Evolutionary conservation across 2,329 filamentous ascomycete species (phyloP).

Genomic region (Pseudopyricularia javanii): DNA sequence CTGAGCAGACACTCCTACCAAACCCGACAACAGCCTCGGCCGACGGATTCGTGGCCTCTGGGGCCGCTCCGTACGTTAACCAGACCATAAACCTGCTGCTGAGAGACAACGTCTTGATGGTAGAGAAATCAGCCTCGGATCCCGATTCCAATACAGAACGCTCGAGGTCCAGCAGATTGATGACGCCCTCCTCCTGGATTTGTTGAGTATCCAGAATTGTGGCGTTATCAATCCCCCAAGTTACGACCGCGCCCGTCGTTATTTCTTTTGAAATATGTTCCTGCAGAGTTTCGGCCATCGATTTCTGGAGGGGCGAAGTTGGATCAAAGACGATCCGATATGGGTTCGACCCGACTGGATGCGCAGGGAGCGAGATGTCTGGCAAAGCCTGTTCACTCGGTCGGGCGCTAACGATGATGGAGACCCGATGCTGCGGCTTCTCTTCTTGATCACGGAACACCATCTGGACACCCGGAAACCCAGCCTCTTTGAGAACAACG

Average conservation of each 20-base stretch:
- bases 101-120: background rate
- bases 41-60: background rate
- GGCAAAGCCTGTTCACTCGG: background rate
- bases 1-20: background rate
- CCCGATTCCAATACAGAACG: background rate
- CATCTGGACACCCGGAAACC: background rate
- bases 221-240: background rate
- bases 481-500: conserved; percentile 2
- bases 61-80: background rate
- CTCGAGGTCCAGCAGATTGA: background rate
- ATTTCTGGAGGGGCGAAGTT: background rate
- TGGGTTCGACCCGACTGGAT: background rate
- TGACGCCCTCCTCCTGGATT: background rate
- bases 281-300: background rate
- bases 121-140: background rate
- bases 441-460: background rate
- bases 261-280: background rate
- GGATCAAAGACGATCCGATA: background rate
- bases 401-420: background rate
- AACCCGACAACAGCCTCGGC: background rate
- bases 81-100: background rate
- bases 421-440: background rate
- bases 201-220: background rate
- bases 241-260: background rate
- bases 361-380: background rate